A percentile compares a stretch with the other conserved stretches of the same genome.
Evolutionary conservation across 1,284 basidiomycete species (phyloP).

Genomic region (Leccinum griseonigrum): DNA sequence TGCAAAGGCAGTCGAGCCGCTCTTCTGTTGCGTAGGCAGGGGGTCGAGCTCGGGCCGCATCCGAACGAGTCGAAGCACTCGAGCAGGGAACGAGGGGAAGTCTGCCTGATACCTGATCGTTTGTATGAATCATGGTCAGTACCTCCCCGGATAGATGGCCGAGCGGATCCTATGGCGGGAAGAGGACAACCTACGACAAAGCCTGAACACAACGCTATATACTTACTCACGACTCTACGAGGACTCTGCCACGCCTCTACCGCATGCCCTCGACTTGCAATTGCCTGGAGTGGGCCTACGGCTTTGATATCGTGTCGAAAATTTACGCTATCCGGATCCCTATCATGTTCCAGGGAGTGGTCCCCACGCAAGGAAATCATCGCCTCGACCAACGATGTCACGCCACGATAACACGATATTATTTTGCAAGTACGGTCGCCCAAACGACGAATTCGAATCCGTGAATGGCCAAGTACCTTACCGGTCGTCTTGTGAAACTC

Average conservation of each 20-base stretch:
- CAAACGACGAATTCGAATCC: slow-evolving; percentile 28
- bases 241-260: too few species aligned
- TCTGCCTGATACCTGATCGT: not conserved
- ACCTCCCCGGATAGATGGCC: not conserved
- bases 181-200: too few species aligned
- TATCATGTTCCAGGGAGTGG: not conserved
- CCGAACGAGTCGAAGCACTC: too few species aligned
- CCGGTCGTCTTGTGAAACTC: slow-evolving; percentile 53
- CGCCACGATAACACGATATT: not conserved
- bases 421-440: not conserved
- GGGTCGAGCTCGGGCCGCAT: too few species aligned
- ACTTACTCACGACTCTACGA: too few species aligned
- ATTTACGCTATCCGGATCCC: not conserved
- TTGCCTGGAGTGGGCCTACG: too few species aligned
- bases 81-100: not conserved
- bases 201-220: too few species aligned
- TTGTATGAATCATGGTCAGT: too few species aligned
- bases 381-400: not conserved
- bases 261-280: too few species aligned
- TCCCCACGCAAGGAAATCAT: not conserved
- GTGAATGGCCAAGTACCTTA: slow-evolving; percentile 40
- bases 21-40: not conserved
- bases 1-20: not conserved
- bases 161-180: too few species aligned
- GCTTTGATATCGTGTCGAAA: not conserved